phyloP scores from a whole-genome alignment of 805 yeast genomes.

The Candida maesae region DNA sequence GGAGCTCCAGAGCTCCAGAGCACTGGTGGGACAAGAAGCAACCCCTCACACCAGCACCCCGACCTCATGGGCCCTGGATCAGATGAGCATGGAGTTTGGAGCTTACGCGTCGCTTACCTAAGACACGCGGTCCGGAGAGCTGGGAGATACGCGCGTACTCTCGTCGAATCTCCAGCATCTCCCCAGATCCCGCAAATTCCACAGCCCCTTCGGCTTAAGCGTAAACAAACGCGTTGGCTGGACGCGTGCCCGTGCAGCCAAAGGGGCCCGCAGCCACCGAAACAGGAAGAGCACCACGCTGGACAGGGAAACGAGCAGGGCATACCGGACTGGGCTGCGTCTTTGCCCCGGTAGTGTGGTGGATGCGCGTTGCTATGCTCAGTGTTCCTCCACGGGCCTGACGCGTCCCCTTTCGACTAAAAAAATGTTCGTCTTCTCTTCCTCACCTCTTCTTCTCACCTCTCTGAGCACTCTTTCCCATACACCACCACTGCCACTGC shows the following conservation, averaged over 20 bases:
- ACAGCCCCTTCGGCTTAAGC: neutral
- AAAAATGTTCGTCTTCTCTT: conserved; percentile 1
- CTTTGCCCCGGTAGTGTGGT: too few species aligned
- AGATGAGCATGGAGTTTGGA: too few species aligned
- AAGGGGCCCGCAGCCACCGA: neutral
- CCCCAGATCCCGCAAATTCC: conserved; percentile 2
- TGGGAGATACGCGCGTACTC: too few species aligned
- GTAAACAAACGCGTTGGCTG: conserved; percentile 2
- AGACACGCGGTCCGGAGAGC: conserved; percentile 8
- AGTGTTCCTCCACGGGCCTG: neutral
- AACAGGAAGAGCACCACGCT: neutral
- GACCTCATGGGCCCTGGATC: too few species aligned
- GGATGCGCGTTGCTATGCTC: neutral
- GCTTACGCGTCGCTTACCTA: conserved; percentile 2
- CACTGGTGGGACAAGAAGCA: too few species aligned
- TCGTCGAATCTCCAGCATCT: too few species aligned
- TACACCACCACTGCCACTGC: too few species aligned
- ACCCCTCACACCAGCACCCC: too few species aligned
- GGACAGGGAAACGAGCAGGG: neutral
- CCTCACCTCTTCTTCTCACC: neutral
- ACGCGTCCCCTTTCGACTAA: neutral
- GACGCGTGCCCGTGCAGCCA: neutral
- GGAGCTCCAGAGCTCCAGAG: too few species aligned
- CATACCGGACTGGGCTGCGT: too few species aligned
- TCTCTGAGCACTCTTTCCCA: neutral